Base-by-base conservation (phyloP, 768 basidiomycete species). In the Tylopilus rubrobrunneus region DNA sequence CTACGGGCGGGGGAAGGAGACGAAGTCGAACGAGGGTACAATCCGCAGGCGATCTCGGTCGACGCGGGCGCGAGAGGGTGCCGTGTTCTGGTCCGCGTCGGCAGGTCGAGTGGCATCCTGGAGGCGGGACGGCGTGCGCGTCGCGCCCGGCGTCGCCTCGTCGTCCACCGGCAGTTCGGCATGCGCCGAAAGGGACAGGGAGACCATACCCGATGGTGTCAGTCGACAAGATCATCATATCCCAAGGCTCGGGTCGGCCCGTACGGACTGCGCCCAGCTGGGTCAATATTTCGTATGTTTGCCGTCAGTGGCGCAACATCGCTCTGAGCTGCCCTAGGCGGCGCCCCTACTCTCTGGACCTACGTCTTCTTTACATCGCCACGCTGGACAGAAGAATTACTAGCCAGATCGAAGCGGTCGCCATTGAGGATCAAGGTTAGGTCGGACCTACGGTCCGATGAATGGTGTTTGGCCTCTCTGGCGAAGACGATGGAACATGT, bases 1-100 rank as follows among this genome's bases (percentile, higher is more conserved):
- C 71, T 59, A 46, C 82, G 68, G 7, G 69, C 75, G 28, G 83
- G 83, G 0, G 83, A 84, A 27, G 80, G 83, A 0, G 82, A 82
- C 5, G 81, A 82, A 4, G 78, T 60, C 1, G 79, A 76, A 25
- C 78, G 65, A 53, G 67, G 64, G 42, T 66, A 62, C 55, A 71
- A 55, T 49, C 55, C 69, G 60, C 52, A 71, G 65, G 25, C 67
- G 64, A 39, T 73, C 57, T 41, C 62, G 53, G 44, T 64, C 45
- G 19, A 37, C 58, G 36, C 71, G 65, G 23, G 60, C 39, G 51
- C 49, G 56, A 48, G 33, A 59, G 62, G 52, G 53, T 61, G 57
- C 33, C 12, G 40, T 9, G 31, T 25, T 37, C 14, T 47, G 51
- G 34, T 47, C 52, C 11, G 9, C 15, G 21, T 23, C 39, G 27